phyloP scores from a whole-genome alignment of 257 asterid species.

The Fraxinus cuspidata region DNA sequence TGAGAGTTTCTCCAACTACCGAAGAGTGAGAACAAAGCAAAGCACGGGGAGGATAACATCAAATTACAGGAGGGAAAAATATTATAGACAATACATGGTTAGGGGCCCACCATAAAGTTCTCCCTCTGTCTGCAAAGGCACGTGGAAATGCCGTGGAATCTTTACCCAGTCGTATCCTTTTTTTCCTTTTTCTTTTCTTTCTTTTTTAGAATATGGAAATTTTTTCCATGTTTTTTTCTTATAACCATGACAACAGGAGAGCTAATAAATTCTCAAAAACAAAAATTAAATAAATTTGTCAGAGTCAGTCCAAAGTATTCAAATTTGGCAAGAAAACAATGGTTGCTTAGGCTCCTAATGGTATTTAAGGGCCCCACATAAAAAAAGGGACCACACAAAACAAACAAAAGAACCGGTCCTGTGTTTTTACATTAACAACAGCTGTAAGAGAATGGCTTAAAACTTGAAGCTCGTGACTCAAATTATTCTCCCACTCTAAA shows the following conservation, averaged over 20 bases:
- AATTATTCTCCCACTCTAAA: background rate
- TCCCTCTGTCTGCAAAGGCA: conserved; percentile 6
- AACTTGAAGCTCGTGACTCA: background rate
- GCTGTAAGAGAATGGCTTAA: background rate
- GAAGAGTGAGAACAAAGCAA: background rate
- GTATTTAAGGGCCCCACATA: background rate
- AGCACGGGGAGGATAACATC: too few relatives aligned
- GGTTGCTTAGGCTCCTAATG: background rate
- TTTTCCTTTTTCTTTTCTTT: background rate
- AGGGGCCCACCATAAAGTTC: conserved; percentile 14
- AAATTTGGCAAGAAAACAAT: background rate
- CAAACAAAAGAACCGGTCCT: background rate
- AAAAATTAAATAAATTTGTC: too few relatives aligned
- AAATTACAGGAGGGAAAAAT: background rate
- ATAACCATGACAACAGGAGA: too few relatives aligned
- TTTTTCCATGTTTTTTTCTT: background rate
- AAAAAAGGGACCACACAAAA: background rate
- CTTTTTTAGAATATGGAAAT: background rate
- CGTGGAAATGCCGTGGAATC: conserved; percentile 39
- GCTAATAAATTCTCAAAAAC: background rate
- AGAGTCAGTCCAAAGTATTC: background rate
- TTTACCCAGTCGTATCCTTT: conserved; percentile 20
- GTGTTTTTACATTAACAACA: background rate
- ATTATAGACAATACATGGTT: background rate
- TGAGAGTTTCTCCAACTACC: background rate